Evolutionary conservation across 78 protist species (phyloP).

Genomic region (Emiliania huxleyi): DNA sequence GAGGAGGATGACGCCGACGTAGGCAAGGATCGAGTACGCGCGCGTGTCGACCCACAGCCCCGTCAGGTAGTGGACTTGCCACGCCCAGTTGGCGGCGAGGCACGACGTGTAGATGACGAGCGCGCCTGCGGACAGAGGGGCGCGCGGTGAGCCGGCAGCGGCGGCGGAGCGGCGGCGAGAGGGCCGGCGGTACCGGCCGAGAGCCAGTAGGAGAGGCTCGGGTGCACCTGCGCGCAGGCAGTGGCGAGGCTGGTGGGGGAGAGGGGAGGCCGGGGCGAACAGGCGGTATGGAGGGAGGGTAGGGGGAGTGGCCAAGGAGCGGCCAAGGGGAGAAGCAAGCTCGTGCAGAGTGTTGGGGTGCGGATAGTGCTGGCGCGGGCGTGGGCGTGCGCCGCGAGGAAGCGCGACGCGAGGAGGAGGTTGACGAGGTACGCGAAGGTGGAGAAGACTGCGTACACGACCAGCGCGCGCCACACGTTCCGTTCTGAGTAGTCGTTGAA

Average conservation of each 20-base stretch:
- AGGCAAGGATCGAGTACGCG: background rate
- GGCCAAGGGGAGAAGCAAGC: too few relatives aligned
- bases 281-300: too few relatives aligned
- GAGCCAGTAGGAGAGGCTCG: too few relatives aligned
- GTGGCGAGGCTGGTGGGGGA: too few relatives aligned
- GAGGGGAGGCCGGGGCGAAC: too few relatives aligned
- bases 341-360: too few relatives aligned
- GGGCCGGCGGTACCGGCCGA: too few relatives aligned
- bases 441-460: slow-evolving; percentile 44
- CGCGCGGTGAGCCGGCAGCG: too few relatives aligned
- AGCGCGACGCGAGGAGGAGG: slow-evolving; percentile 47
- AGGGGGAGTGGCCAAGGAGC: too few relatives aligned
- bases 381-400: background rate
- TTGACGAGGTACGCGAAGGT: slow-evolving; percentile 44
- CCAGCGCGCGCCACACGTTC: slow-evolving; percentile 23
- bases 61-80: slow-evolving; percentile 14
- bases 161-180: too few relatives aligned
- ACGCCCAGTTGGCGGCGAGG: slow-evolving; percentile 31
- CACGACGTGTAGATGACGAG: slow-evolving; percentile 18
- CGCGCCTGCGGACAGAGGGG: background rate
- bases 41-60: background rate
- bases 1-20: background rate
- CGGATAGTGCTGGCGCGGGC: too few relatives aligned
- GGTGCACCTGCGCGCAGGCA: too few relatives aligned
- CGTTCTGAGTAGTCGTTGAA: background rate